Evolutionary conservation across 495 filamentous ascomycete species (phyloP), one percentile per base, ranked within the genome.

Genomic region (Pyrenula massariospora): DNA sequence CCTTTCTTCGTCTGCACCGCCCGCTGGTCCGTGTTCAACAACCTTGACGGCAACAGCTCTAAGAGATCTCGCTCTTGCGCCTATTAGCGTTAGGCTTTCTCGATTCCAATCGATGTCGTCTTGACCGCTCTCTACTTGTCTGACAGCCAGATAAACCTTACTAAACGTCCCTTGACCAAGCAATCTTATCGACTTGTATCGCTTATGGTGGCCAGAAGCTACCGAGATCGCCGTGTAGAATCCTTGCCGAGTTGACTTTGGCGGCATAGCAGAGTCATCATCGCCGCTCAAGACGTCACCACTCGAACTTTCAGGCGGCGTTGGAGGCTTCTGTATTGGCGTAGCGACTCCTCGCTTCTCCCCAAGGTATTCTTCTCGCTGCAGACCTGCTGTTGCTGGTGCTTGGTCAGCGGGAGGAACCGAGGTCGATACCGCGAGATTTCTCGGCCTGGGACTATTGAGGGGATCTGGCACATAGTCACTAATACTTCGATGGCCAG

Each of bases 161-260:
- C 91, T 96, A 68, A 98, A 98, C 1, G 93, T 95, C 12, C 93
- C 93, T 58, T 96, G 88, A 10, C 93, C 93, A 10, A 98, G 77
- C 61, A 85, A 72, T 54, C 84, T 85, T 22, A 98, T 66, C 25
- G 85, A 86, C 60, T 86, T 77, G 81, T 88, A 98, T 60, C 80
- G 74, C 55, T 77, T 78, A 23, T 76, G 66, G 55, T 81, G 83
- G 53, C 71, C 66, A 58, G 83, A 78, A 22, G 76, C 68, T 10
- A 81, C 74, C 22, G 73, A 78, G 52, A 68, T 73, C 20, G 87
- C 85, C 56, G 84, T 81, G 36, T 66, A 66, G 5, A 48, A 19
- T 24, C 59, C 3, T 25, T 57, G 42, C 10, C 52, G 24, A 22
- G 76, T 57, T 48, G 64, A 70, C 58, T 70, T 65, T 48, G 54